Conservation (phyloP, 2,329 filamentous ascomycete genomes). For the Cadophora malorum region DNA sequence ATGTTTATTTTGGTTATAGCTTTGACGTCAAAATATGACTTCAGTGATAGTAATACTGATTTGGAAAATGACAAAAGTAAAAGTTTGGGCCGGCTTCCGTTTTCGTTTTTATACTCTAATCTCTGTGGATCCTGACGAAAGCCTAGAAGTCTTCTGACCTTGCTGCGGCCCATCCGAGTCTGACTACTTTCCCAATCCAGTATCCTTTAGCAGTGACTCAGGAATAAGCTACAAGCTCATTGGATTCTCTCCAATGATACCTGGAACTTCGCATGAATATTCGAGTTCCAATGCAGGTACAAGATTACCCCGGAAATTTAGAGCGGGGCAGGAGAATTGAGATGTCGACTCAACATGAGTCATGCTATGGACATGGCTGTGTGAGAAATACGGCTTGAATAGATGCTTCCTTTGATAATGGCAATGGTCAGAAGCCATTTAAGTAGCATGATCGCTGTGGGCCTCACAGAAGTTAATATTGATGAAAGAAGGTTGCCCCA, state of each 20-base stretch:
- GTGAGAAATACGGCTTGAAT: no score
- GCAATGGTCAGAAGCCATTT: no score
- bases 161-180: not conserved
- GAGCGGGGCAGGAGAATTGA: not conserved
- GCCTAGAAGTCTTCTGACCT: not conserved
- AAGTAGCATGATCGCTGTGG: no score
- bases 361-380: not conserved
- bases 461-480: no score
- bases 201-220: not conserved
- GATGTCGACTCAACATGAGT: slow-evolving; percentile 13
- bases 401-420: no score
- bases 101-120: not conserved
- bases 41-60: no score
- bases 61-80: not conserved
- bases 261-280: not conserved
- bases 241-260: not conserved
- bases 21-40: no score
- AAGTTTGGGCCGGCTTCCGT: not conserved
- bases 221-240: not conserved
- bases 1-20: not conserved
- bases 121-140: not conserved
- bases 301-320: slow-evolving; percentile 1
- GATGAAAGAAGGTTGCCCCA: no score
- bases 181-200: not conserved
- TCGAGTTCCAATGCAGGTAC: not conserved